phyloP scores from a whole-genome alignment of 352 stramenopile species.

The Pythium brassicae region DNA sequence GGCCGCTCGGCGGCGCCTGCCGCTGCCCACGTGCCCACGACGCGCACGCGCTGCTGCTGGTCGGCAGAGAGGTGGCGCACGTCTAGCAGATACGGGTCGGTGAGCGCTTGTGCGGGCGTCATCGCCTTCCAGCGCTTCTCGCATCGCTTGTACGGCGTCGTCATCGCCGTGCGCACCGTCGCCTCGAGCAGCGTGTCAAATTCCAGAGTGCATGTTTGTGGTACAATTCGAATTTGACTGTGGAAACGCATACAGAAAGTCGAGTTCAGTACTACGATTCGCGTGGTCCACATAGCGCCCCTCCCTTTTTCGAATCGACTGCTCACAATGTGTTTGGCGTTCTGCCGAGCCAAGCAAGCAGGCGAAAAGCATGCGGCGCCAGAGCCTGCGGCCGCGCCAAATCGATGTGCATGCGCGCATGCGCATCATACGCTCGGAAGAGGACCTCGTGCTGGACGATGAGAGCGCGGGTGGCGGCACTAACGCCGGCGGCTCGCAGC shows the following conservation, averaged over 20 bases:
- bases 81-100: slow-evolving; percentile 39
- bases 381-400: slow-evolving; percentile 81
- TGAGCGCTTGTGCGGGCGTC: slow-evolving; percentile 18
- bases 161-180: neutral
- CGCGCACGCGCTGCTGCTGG: slow-evolving; percentile 25
- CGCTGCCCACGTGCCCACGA: slow-evolving; percentile 31
- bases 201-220: neutral
- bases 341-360: neutral
- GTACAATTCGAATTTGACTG: neutral
- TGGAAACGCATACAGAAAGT: neutral
- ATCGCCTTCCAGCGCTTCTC: slow-evolving; percentile 76
- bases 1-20: slow-evolving; percentile 20
- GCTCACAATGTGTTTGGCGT: neutral
- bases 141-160: slow-evolving; percentile 48
- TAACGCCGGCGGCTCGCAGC: slow-evolving; percentile 11
- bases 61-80: slow-evolving; percentile 23
- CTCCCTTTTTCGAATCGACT: neutral
- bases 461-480: slow-evolving; percentile 24
- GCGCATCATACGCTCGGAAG: slow-evolving; percentile 75
- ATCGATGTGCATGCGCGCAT: slow-evolving; percentile 87
- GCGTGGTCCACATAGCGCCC: neutral
- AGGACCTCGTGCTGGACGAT: slow-evolving; percentile 72
- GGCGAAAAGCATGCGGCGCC: slow-evolving; percentile 49
- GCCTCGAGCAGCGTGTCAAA: neutral
- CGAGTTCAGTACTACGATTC: neutral